Base-by-base conservation (phyloP, 768 basidiomycete genomes). In the Boletus patriciae region DNA sequence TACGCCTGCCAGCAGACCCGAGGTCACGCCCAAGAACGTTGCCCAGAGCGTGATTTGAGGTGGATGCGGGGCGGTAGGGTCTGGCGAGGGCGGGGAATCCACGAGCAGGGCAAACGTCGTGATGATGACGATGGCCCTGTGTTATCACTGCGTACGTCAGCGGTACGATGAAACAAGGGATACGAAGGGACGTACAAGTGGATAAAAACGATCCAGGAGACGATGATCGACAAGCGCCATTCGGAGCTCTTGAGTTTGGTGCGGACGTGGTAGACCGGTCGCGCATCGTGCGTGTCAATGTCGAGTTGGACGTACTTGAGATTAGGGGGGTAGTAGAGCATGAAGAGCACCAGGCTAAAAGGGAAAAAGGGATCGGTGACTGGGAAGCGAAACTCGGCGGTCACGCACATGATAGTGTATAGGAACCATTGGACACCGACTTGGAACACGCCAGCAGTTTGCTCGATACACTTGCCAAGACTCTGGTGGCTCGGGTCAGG, bases 271-370 rank as follows among this genome's bases (percentile, higher is more conserved):
- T 72, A 70, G 10, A 75, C 72, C 0, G 77, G 78, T 15, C 73
- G 76, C 12, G 70, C 64, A 50, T 80, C 78, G 40, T 80, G 73
- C 0, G 72, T 59, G 52, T 78, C 73, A n/a, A 77, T 65, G 48
- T 76, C 72, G 10, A 80, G 63, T 46, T 77, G 72, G 46, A 74
- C 73, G 67, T 86, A 90, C 73, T 95, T 97, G 67, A 89, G 83
- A 64, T 90, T 84, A 7, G 80, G 74, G 0, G 97, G 97, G 70
- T 92, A 98, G 77, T 94, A 98, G 40, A 90, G 76, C 76, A 99
- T 86, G 75, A 91, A 98, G 3, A 99, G 83, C 0, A 95, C 80
- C 55, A 98, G 79, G 43, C 95, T 98, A 12, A 62, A 36, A 18
- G 9, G n/a, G 8, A 27, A 15, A 21, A 45, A 25, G 49, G 15